Percentiles rank a stretch among this genome's conserved stretches.
These are phyloP conservation scores for Populus alba DNA, from an alignment of 345 rosid species.

Conservation along the genomic window DNA sequence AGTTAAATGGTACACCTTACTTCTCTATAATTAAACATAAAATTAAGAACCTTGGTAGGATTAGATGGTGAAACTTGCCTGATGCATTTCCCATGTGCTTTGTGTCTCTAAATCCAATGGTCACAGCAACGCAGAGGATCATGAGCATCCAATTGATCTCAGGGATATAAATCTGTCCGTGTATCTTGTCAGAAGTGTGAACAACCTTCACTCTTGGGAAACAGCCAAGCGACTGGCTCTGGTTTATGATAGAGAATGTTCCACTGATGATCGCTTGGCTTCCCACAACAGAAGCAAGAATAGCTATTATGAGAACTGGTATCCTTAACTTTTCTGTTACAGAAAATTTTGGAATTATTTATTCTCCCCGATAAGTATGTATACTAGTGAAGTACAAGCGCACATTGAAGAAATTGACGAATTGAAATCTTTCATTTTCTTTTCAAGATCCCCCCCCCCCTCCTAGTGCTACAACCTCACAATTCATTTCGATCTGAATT, in stretches of 20 bases:
- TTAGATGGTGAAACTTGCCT: constrained; percentile 36
- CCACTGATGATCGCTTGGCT: constrained; percentile 99
- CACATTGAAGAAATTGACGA: not conserved
- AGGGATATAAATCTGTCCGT: constrained; percentile 98
- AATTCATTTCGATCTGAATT: not conserved
- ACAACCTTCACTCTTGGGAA: constrained; percentile 96
- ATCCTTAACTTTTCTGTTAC: constrained; percentile 64
- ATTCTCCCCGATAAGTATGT: not conserved
- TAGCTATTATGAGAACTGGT: constrained; percentile 85
- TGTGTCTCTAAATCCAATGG: constrained; percentile 93
- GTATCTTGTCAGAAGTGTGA: constrained; percentile 94
- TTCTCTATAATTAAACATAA: not conserved
- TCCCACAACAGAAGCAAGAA: constrained; percentile 97
- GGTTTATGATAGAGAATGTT: constrained; percentile 97
- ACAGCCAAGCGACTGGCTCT: constrained; percentile 98
- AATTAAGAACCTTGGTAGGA: not conserved
- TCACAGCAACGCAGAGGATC: constrained; percentile 95
- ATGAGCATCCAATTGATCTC: constrained; percentile 98
- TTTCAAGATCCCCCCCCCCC: not conserved
- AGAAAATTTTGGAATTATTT: constrained; percentile 7
- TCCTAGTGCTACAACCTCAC: too few relatives aligned
- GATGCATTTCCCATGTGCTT: constrained; percentile 98
- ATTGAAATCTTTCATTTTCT: not conserved
- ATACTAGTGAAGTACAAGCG: not conserved
- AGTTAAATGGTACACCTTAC: not conserved